Conservation (phyloP, 2,329 filamentous ascomycete genomes). For the Fusarium globosum region DNA sequence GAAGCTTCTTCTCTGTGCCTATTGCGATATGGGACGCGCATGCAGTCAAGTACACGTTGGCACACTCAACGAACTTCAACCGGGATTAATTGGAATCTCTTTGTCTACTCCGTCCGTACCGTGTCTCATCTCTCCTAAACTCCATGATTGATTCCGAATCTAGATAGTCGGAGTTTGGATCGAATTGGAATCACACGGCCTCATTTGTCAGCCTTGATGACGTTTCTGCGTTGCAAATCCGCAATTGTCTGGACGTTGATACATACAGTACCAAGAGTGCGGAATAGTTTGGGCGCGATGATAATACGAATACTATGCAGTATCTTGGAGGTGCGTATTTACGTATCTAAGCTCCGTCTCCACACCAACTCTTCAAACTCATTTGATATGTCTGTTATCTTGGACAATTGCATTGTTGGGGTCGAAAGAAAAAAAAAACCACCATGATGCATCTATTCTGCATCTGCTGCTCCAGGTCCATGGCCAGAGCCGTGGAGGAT, state of each 20-base stretch:
- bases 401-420: conserved; percentile 2
- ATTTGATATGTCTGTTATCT: background rate
- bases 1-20: conserved; percentile 4
- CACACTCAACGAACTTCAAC: background rate
- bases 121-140: background rate
- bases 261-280: background rate
- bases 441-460: background rate
- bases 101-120: background rate
- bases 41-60: conserved; percentile 4
- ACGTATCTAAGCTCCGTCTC: conserved; percentile 22
- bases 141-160: conserved; percentile 1
- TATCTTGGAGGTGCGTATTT: conserved; percentile 15
- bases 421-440: background rate
- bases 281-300: conserved; percentile 4
- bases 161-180: conserved; percentile 2
- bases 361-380: background rate
- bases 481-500: conserved; percentile 20
- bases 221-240: conserved; percentile 9
- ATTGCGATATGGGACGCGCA: conserved; percentile 15
- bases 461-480: background rate
- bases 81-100: conserved; percentile 10
- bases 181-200: background rate
- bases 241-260: background rate
- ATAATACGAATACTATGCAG: conserved; percentile 9
- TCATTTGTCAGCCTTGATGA: conserved; percentile 23